Evolutionary conservation across 306 rosid species (phyloP).

Genomic region (Psophocarpus tetragonolobus): DNA sequence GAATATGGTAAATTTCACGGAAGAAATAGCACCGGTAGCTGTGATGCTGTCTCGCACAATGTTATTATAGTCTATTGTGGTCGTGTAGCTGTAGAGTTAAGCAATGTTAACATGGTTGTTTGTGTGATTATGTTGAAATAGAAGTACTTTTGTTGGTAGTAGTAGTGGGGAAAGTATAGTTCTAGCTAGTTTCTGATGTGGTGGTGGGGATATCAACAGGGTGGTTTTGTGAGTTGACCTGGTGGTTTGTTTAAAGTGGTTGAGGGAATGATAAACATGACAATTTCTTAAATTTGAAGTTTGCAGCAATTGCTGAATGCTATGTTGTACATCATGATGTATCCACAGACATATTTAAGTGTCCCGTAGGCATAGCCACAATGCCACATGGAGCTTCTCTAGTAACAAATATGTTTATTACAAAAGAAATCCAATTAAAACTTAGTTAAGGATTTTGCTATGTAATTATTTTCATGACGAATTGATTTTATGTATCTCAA

Average conservation of each 20-base stretch:
- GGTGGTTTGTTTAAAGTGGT: not conserved
- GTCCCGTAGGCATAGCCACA: not conserved
- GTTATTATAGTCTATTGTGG: not conserved
- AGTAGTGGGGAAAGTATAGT: not conserved
- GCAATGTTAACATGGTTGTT: not conserved
- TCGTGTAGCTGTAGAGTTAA: not conserved
- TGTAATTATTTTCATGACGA: not conserved
- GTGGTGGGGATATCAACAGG: not conserved
- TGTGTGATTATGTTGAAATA: not conserved
- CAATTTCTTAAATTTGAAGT: not conserved
- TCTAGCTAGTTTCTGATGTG: not conserved
- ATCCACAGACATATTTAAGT: not conserved
- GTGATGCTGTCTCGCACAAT: not conserved
- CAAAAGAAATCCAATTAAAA: not conserved
- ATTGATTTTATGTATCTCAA: not conserved
- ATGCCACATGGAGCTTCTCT: not conserved
- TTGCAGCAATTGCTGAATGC: not conserved
- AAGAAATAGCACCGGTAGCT: not conserved
- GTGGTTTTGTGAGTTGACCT: not conserved
- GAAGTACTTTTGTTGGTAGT: not conserved
- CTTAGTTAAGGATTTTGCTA: not conserved
- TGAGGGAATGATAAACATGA: not conserved
- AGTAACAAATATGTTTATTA: not conserved
- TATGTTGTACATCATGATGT: not conserved
- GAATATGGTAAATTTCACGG: not conserved